Conservation (phyloP, 1,139 yeast species). For the Suhomyces yuchorum region DNA sequence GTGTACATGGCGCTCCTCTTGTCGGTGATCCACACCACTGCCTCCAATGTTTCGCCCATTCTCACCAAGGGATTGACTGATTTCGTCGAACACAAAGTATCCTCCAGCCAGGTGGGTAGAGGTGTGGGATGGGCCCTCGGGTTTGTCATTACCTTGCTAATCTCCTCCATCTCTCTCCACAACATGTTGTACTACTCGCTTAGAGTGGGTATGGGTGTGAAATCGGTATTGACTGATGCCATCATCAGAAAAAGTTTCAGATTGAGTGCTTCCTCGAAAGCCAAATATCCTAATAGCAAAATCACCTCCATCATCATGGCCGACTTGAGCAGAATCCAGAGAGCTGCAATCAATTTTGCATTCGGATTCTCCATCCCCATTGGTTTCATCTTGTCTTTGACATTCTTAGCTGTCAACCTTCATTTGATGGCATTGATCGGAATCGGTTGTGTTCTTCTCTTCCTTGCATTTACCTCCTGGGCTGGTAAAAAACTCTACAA, state of each 20-base stretch:
- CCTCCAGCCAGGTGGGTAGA: not conserved
- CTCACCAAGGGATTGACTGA: not conserved
- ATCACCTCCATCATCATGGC: conserved; percentile 28
- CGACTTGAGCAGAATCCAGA: conserved; percentile 25
- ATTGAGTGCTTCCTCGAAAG: conserved; percentile 19
- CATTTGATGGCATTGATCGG: conserved; percentile 31
- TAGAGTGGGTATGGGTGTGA: not conserved
- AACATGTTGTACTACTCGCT: not conserved
- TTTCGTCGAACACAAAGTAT: not conserved
- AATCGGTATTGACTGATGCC: conserved; percentile 20
- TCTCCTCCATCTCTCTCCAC: not conserved
- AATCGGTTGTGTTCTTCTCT: conserved; percentile 29
- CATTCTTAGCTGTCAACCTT: conserved; percentile 42
- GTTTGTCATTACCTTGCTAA: not conserved
- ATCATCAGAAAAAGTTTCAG: conserved; percentile 22
- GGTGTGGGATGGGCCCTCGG: conserved; percentile 4
- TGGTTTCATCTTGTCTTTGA: conserved; percentile 48
- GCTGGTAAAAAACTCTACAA: conserved; percentile 18
- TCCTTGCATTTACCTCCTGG: conserved; percentile 17
- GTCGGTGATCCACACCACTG: not conserved
- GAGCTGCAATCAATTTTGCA: conserved; percentile 21
- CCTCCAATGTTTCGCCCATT: not conserved
- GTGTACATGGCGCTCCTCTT: not conserved
- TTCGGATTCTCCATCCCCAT: conserved; percentile 17
- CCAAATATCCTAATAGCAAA: conserved; percentile 19